phyloP scores from a whole-genome alignment of 257 asterid species.

The Rehmannia glutinosa region DNA sequence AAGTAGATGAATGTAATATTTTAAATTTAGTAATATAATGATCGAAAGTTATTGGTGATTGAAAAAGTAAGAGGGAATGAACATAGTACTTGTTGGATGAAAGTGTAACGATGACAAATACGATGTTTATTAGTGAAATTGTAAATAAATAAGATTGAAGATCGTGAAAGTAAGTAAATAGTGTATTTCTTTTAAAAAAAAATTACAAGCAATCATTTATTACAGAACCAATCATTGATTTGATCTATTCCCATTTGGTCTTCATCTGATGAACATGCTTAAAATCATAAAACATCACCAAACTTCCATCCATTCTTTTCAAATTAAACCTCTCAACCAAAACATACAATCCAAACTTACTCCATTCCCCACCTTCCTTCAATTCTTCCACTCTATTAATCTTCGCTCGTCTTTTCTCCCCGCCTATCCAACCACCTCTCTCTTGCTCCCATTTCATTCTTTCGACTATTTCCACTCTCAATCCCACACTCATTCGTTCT shows the following conservation, averaged over 20 bases:
- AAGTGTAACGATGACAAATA: too few species aligned
- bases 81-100: too few species aligned
- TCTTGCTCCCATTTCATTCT: constrained; percentile 62
- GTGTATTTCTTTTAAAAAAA: too few species aligned
- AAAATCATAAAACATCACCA: constrained; percentile 40
- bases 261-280: constrained; percentile 40
- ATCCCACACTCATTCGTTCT: constrained; percentile 36
- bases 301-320: constrained; percentile 51
- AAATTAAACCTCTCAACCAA: constrained; percentile 61
- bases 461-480: constrained; percentile 47
- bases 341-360: constrained; percentile 41
- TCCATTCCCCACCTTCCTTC: constrained; percentile 25
- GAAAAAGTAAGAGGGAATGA: too few species aligned
- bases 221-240: too few species aligned
- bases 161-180: too few species aligned
- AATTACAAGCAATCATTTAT: too few species aligned
- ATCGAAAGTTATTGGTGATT: too few species aligned
- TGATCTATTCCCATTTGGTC: constrained; percentile 44
- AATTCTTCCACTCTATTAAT: constrained; percentile 30
- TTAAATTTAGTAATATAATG: too few species aligned
- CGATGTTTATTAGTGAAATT: too few species aligned
- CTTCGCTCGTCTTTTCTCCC: constrained; percentile 25
- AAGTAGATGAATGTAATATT: too few species aligned
- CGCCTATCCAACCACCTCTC: constrained; percentile 37
- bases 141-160: too few species aligned